A percentile compares a stretch with the other conserved stretches of the same genome.
phyloP scores from a whole-genome alignment of 2,329 filamentous ascomycete species.

The Pestalotiopsis sp. region DNA sequence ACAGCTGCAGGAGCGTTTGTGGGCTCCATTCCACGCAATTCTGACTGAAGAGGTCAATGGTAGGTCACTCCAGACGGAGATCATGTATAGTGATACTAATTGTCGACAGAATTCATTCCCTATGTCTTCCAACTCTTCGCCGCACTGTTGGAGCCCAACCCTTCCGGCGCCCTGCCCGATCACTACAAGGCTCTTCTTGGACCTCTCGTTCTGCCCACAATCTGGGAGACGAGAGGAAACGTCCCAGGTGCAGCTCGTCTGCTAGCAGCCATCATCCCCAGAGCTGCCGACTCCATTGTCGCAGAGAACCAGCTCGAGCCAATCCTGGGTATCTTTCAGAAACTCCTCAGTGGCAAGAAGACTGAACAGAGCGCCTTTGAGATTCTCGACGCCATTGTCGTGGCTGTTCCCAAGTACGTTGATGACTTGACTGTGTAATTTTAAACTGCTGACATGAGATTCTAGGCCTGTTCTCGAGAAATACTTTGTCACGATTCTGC shows the following conservation, averaged over 20 bases:
- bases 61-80: slow-evolving; percentile 37
- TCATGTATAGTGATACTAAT: slow-evolving; percentile 30
- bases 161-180: slow-evolving; percentile 73
- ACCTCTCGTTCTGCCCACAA: slow-evolving; percentile 75
- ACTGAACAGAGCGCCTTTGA: slow-evolving; percentile 90
- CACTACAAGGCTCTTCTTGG: slow-evolving; percentile 80
- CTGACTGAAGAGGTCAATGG: slow-evolving; percentile 81
- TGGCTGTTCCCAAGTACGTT: slow-evolving; percentile 71
- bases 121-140: slow-evolving; percentile 97
- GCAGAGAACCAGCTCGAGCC: slow-evolving; percentile 82
- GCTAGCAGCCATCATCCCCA: slow-evolving; percentile 80
- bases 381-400: slow-evolving; percentile 79
- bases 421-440: slow-evolving; percentile 6
- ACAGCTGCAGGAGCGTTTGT: slow-evolving; percentile 79
- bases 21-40: slow-evolving; percentile 80
- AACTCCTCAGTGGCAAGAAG: slow-evolving; percentile 77
- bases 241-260: slow-evolving; percentile 88
- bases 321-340: slow-evolving; percentile 95
- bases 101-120: slow-evolving; percentile 77
- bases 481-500: slow-evolving; percentile 80
- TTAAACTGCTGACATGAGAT: background rate
- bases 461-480: slow-evolving; percentile 65
- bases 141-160: slow-evolving; percentile 84
- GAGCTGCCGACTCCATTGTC: slow-evolving; percentile 72
- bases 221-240: slow-evolving; percentile 94